Percentiles rank a stretch among this genome's conserved stretches.
phyloP scores from a whole-genome alignment of 805 yeast genomes.

The Wickerhamiella domercqiae region DNA sequence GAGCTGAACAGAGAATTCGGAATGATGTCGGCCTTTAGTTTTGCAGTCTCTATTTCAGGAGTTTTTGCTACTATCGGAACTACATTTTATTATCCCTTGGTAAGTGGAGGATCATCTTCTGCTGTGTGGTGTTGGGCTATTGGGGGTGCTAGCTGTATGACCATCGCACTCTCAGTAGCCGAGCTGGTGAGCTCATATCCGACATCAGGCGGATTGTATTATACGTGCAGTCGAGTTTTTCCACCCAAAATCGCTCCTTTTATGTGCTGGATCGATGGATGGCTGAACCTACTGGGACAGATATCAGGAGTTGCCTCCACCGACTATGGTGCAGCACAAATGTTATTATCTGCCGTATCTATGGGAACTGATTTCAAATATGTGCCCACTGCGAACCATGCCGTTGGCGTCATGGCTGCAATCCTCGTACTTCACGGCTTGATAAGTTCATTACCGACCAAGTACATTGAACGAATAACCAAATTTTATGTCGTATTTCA shows the following conservation, averaged over 20 bases:
- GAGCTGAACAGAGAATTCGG: slow-evolving; percentile 44
- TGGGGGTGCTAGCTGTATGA: slow-evolving; percentile 38
- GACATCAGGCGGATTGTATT: slow-evolving; percentile 61
- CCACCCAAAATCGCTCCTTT: slow-evolving; percentile 32
- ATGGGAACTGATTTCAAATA: slow-evolving; percentile 23
- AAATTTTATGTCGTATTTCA: slow-evolving; percentile 37
- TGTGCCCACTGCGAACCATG: slow-evolving; percentile 20
- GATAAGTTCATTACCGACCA: slow-evolving; percentile 37
- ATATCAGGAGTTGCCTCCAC: slow-evolving; percentile 25
- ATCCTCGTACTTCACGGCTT: slow-evolving; percentile 34
- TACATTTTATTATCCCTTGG: slow-evolving; percentile 32
- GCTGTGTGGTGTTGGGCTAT: slow-evolving; percentile 50
- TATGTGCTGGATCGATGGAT: slow-evolving; percentile 39
- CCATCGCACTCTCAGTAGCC: slow-evolving; percentile 45
- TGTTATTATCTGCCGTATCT: slow-evolving; percentile 23
- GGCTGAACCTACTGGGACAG: slow-evolving; percentile 31
- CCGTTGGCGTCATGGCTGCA: slow-evolving; percentile 26
- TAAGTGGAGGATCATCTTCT: slow-evolving; percentile 48
- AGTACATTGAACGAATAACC: slow-evolving; percentile 34
- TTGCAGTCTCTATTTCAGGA: slow-evolving; percentile 51
- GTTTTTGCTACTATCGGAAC: slow-evolving; percentile 48
- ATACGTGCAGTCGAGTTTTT: slow-evolving; percentile 29
- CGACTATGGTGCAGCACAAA: slow-evolving; percentile 24
- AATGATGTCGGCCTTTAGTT: slow-evolving; percentile 46
- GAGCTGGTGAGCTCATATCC: slow-evolving; percentile 57